Percentiles rank a stretch among this genome's conserved stretches.
Conservation (phyloP, 495 filamentous ascomycete species). For the Aspergillus avenaceus region DNA sequence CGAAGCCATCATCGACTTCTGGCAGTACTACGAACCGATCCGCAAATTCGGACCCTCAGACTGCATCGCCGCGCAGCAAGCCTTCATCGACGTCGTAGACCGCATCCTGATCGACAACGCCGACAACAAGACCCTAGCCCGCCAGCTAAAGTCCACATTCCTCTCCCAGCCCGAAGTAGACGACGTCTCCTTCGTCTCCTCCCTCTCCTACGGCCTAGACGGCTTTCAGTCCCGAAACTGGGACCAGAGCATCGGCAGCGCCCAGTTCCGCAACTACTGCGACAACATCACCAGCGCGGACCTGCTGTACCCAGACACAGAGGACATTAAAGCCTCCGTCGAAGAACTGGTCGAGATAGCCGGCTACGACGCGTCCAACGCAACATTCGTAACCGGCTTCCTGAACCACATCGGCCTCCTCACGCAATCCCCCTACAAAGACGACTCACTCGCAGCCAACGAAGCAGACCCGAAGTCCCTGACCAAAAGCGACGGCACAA, state of each 20-base stretch:
- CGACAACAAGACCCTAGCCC: constrained; percentile 36
- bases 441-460: not conserved
- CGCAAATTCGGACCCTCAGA: constrained; percentile 49
- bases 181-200: constrained; percentile 58
- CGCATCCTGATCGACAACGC: constrained; percentile 55
- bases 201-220: constrained; percentile 46
- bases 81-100: constrained; percentile 59
- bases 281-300: constrained; percentile 46
- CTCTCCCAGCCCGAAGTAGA: constrained; percentile 55
- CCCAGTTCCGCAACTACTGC: constrained; percentile 56
- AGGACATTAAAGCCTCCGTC: constrained; percentile 33
- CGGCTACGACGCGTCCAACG: constrained; percentile 50
- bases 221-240: constrained; percentile 63
- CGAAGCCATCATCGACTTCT: constrained; percentile 66
- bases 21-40: constrained; percentile 66
- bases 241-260: constrained; percentile 57
- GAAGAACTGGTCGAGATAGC: constrained; percentile 46
- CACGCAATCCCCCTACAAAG: constrained; percentile 29
- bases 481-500: constrained; percentile 40
- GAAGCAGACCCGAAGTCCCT: not conserved
- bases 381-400: constrained; percentile 47
- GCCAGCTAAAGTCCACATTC: constrained; percentile 55
- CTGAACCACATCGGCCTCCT: constrained; percentile 66
- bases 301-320: constrained; percentile 44
- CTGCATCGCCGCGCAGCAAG: constrained; percentile 54